Base-by-base conservation (phyloP, 768 basidiomycete species). In the Tylopilus balloui region DNA sequence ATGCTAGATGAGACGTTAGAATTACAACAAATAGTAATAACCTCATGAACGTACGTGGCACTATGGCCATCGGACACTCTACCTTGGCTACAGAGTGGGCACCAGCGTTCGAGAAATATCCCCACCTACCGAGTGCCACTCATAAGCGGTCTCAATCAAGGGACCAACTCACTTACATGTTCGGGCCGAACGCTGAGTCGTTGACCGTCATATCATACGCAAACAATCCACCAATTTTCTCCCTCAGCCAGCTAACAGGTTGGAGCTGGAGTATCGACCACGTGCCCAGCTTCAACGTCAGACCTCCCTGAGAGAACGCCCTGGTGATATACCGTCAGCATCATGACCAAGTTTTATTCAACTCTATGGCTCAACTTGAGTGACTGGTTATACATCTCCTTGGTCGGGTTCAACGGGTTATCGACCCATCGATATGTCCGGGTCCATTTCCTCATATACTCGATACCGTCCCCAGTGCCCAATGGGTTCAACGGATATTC, bases 401-500 rank as follows among this genome's bases (percentile, higher is more conserved):
- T 4, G n/a, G n/a, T n/a, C n/a, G n/a, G n/a, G n/a, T n/a, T n/a
- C n/a, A n/a, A n/a, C n/a, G n/a, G n/a, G n/a, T 27, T 1, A 27
- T 57, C n/a, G n/a, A 14, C 50, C 56, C 56, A 57, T 12, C 56
- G 55, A 20, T 37, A 57, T 12, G 56, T 57, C 14, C 52, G 42
- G 0, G 12, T 9, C 52, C 52, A 53, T 13, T n/a, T 10, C n/a
- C 11, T 25, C 51, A 53, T 53, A 15, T 53, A 53, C n/a, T 45
- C 43, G 13, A 37, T 3, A 29, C 20, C 44, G 6, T 6, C 0
- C 5, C 19, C 9, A 24, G 0, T 0, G 20, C 52, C 52, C 23
- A n/a, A n/a, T n/a, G 52, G 52, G 10, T 31, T 46, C 27, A 1
- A 11, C n/a, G 42, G 6, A 23, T 11, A 53, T 2, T 17, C 7